A percentile compares a stretch with the other conserved stretches of the same genome.
phyloP scores from a whole-genome alignment of 805 yeast species.

The Candida nanaspora region DNA sequence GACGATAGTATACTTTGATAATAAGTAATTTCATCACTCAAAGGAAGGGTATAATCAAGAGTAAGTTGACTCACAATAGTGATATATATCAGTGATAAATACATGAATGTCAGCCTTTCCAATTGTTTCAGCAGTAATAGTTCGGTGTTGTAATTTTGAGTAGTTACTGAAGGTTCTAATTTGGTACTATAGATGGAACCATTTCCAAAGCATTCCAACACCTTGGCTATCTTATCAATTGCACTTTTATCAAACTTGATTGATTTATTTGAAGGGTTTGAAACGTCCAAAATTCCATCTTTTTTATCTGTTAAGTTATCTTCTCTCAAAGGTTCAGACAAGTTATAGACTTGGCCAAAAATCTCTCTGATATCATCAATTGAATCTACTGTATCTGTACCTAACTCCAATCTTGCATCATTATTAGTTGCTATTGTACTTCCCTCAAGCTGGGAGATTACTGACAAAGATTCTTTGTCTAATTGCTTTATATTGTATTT shows the following conservation, averaged over 20 bases:
- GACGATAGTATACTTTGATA: slow-evolving; percentile 34
- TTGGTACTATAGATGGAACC: slow-evolving; percentile 9
- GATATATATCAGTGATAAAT: slow-evolving; percentile 13
- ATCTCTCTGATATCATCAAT: not conserved
- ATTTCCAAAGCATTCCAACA: slow-evolving; percentile 7
- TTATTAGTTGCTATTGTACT: not conserved
- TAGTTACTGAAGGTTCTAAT: not conserved
- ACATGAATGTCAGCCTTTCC: slow-evolving; percentile 11
- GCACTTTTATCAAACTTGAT: slow-evolving; percentile 5
- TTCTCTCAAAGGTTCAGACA: slow-evolving; percentile 1
- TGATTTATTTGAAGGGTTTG: not conserved
- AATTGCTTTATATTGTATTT: not conserved
- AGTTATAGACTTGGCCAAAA: not conserved
- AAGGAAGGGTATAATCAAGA: slow-evolving; percentile 33
- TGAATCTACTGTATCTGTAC: not conserved
- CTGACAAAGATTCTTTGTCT: not conserved
- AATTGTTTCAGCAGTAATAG: slow-evolving; percentile 4
- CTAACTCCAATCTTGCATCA: not conserved
- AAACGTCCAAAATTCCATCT: not conserved
- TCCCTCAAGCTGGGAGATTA: not conserved
- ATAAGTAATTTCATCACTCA: slow-evolving; percentile 37
- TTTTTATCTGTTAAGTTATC: not conserved
- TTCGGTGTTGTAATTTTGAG: not conserved
- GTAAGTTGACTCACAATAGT: slow-evolving; percentile 19
- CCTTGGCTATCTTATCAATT: slow-evolving; percentile 4